These are phyloP conservation scores for Microcyclosporella mali DNA, from an alignment of 2,329 filamentous ascomycete genomes.

Conservation along the genomic window DNA sequence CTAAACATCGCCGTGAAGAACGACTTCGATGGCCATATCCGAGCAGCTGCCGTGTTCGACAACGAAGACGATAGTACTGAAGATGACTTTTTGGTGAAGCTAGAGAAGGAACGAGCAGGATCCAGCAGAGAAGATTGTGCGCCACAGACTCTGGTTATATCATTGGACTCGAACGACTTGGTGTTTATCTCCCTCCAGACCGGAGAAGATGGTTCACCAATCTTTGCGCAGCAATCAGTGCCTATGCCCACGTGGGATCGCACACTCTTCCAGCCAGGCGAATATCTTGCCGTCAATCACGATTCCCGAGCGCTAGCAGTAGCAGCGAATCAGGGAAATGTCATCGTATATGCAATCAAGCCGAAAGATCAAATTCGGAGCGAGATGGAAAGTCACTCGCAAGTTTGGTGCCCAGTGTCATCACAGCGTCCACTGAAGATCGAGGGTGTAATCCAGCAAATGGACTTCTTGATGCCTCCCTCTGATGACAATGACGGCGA, in stretches of 20 bases:
- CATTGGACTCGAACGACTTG: conserved; percentile 65
- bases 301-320: conserved; percentile 60
- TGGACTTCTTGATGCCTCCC: conserved; percentile 76
- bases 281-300: conserved; percentile 72
- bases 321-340: conserved; percentile 61
- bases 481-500: conserved; percentile 52
- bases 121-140: conserved; percentile 42
- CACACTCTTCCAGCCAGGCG: conserved; percentile 50
- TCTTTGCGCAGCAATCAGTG: conserved; percentile 57
- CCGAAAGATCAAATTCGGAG: conserved; percentile 47
- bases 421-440: conserved; percentile 45
- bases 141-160: conserved; percentile 73
- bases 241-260: conserved; percentile 51
- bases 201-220: conserved; percentile 39
- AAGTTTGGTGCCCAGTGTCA: conserved; percentile 55
- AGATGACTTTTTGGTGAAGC: conserved; percentile 26
- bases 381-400: conserved; percentile 42
- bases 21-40: conserved; percentile 72
- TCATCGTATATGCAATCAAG: conserved; percentile 67
- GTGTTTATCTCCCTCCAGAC: conserved; percentile 67
- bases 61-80: conserved; percentile 35
- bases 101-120: conserved; percentile 21
- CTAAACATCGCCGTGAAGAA: conserved; percentile 69
- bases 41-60: conserved; percentile 69
- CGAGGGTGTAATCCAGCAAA: conserved; percentile 70